Evolutionary conservation across 2,329 filamentous ascomycete genomes (phyloP).

Genomic region (Pseudogymnoascus sp.): DNA sequence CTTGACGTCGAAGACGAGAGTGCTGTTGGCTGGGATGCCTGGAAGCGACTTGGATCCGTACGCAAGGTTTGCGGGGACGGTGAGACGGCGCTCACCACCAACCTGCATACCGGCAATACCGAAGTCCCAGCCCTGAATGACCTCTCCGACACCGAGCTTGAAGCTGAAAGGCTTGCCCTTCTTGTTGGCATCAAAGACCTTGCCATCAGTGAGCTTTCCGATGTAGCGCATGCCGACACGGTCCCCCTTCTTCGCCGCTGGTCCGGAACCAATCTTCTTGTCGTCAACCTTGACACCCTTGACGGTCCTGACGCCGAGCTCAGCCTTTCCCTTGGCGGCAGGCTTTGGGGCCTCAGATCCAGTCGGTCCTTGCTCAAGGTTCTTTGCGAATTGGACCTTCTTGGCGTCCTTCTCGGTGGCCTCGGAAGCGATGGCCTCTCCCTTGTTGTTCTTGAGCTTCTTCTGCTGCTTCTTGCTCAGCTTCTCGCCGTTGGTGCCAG

Average conservation of each 20-base stretch:
- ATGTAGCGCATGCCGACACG: constrained; percentile 94
- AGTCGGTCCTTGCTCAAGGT: constrained; percentile 93
- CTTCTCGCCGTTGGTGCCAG: constrained; percentile 52
- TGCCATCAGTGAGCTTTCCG: constrained; percentile 88
- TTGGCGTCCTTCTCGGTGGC: constrained; percentile 61
- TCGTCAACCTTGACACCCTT: constrained; percentile 91
- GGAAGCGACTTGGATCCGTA: constrained; percentile 80
- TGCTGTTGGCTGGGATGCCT: constrained; percentile 86
- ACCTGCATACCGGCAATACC: constrained; percentile 87
- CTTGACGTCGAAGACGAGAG: constrained; percentile 86
- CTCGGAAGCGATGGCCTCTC: constrained; percentile 64
- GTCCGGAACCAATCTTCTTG: constrained; percentile 82
- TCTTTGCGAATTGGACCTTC: constrained; percentile 98
- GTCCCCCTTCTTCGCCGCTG: constrained; percentile 81
- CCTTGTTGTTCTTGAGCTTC: constrained; percentile 98
- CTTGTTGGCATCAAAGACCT: constrained; percentile 98
- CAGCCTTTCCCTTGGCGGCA: constrained; percentile 45
- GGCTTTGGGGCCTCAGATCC: constrained; percentile 52
- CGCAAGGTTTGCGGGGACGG: constrained; percentile 76
- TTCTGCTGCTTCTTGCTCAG: constrained; percentile 95
- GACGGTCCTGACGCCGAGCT: constrained; percentile 67
- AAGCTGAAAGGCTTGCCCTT: constrained; percentile 96
- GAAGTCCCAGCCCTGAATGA: constrained; percentile 98
- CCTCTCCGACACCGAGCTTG: constrained; percentile 88
- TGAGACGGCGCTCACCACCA: constrained; percentile 87